Conservation (phyloP, 805 yeast species). For the Nakazawaea populi region DNA sequence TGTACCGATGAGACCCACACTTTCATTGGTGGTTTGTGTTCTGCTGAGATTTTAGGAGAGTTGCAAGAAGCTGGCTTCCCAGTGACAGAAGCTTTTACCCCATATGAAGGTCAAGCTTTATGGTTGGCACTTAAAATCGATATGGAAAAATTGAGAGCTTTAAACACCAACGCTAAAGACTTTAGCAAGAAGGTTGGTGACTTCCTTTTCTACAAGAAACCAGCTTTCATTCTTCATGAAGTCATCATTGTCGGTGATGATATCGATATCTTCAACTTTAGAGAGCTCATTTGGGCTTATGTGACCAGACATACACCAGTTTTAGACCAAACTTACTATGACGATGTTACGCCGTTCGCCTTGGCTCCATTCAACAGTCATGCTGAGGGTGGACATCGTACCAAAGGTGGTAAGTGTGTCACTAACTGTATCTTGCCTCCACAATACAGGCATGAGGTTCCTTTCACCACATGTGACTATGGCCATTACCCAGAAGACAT, state of each 20-base stretch:
- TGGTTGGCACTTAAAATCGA: slow-evolving; percentile 19
- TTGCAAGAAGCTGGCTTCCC: slow-evolving; percentile 13
- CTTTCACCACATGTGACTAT: slow-evolving; percentile 18
- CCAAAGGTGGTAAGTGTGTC: slow-evolving; percentile 20
- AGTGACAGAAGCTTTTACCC: slow-evolving; percentile 19
- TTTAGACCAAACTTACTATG: slow-evolving; percentile 16
- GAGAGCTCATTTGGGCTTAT: slow-evolving; percentile 22
- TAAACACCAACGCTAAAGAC: slow-evolving; percentile 16
- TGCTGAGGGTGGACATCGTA: slow-evolving; percentile 12
- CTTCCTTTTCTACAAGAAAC: slow-evolving; percentile 13
- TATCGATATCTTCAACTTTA: slow-evolving; percentile 21
- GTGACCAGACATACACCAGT: slow-evolving; percentile 22
- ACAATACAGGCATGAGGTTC: slow-evolving; percentile 15
- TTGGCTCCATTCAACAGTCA: slow-evolving; percentile 21
- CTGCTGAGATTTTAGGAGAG: slow-evolving; percentile 15
- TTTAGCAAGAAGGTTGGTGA: slow-evolving; percentile 19
- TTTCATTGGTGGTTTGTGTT: slow-evolving; percentile 19
- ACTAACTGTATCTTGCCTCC: slow-evolving; percentile 20
- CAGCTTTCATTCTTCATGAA: slow-evolving; percentile 18
- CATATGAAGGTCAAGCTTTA: slow-evolving; percentile 21
- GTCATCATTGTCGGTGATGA: slow-evolving; percentile 22
- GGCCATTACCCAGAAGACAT: slow-evolving; percentile 9
- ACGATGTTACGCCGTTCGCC: slow-evolving; percentile 16
- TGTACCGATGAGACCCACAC: slow-evolving; percentile 24
- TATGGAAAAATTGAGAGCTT: slow-evolving; percentile 16